Conservation (phyloP, 1,139 yeast species). For the Saccharomyces pastorianus region DNA sequence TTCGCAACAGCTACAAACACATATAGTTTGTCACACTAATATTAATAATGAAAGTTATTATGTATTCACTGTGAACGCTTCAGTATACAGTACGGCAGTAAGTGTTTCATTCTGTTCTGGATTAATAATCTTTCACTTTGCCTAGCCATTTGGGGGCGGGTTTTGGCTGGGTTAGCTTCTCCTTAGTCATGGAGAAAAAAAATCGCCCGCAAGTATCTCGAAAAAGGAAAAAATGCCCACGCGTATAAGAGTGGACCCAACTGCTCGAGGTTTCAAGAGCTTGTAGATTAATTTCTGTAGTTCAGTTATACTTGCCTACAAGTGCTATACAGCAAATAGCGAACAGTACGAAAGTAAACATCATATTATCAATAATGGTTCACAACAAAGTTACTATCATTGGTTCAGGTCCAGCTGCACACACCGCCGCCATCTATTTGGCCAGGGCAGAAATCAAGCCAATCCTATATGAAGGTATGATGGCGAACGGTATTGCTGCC, state of each 20-base stretch:
- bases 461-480: slow-evolving; percentile 86
- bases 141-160: not conserved
- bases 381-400: slow-evolving; percentile 86
- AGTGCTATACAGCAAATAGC: not conserved
- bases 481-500: slow-evolving; percentile 97
- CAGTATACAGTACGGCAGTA: not conserved
- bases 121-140: not conserved
- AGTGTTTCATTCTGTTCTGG: not conserved
- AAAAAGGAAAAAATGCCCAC: not conserved
- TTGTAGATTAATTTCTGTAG: not conserved
- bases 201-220: not conserved
- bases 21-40: not conserved
- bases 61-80: not conserved
- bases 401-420: slow-evolving; percentile 99
- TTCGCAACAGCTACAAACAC: not conserved
- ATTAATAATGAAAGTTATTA: not conserved
- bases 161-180: not conserved
- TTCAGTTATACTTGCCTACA: not conserved
- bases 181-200: not conserved
- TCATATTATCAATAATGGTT: slow-evolving; percentile 44
- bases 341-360: not conserved
- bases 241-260: not conserved
- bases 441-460: slow-evolving; percentile 96
- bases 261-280: not conserved
- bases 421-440: slow-evolving; percentile 94